These are phyloP conservation scores for Verticillium dahliae DNA, from an alignment of 2,329 filamentous ascomycete species.

Conservation along the genomic window DNA sequence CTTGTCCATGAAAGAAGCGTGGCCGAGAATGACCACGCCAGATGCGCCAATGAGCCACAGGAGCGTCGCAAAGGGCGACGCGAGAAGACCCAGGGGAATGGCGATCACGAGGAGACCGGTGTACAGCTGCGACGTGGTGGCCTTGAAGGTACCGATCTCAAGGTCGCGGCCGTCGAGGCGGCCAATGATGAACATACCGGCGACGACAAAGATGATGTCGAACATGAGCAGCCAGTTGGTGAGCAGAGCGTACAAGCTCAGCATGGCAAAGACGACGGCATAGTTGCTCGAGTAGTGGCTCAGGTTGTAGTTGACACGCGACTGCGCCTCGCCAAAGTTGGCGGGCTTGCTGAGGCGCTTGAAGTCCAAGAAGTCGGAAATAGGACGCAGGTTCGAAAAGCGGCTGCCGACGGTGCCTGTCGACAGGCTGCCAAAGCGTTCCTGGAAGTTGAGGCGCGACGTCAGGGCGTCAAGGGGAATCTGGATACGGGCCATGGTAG, in stretches of 20 bases:
- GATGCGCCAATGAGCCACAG: conserved; percentile 96
- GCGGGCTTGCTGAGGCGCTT: conserved; percentile 92
- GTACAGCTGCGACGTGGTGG: conserved; percentile 90
- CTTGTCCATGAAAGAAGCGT: conserved; percentile 95
- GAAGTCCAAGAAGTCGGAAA: conserved; percentile 91
- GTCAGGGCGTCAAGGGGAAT: conserved; percentile 89
- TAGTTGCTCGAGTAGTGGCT: conserved; percentile 99
- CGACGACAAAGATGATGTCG: conserved; percentile 81
- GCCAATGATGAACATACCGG: conserved; percentile 85
- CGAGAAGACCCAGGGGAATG: conserved; percentile 77
- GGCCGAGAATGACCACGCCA: conserved; percentile 87
- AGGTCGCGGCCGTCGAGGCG: conserved; percentile 86
- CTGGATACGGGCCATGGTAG: conserved; percentile 79
- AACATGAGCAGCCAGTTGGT: conserved; percentile 84
- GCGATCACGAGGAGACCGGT: conserved; percentile 77
- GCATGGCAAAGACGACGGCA: conserved; percentile 85
- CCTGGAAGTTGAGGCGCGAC: conserved; percentile 78
- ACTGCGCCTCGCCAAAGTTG: conserved; percentile 86
- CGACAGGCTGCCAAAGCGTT: conserved; percentile 79
- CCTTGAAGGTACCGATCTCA: conserved; percentile 73
- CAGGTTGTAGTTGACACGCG: conserved; percentile 93
- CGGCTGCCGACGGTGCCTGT: conserved; percentile 71
- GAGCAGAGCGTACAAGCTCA: conserved; percentile 90
- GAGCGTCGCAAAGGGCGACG: conserved; percentile 76
- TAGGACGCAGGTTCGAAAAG: conserved; percentile 85